A percentile compares a stretch with the other conserved stretches of the same genome.
These are phyloP conservation scores for Ogataea naganishii DNA, from an alignment of 805 yeast species.

Conservation along the genomic window DNA sequence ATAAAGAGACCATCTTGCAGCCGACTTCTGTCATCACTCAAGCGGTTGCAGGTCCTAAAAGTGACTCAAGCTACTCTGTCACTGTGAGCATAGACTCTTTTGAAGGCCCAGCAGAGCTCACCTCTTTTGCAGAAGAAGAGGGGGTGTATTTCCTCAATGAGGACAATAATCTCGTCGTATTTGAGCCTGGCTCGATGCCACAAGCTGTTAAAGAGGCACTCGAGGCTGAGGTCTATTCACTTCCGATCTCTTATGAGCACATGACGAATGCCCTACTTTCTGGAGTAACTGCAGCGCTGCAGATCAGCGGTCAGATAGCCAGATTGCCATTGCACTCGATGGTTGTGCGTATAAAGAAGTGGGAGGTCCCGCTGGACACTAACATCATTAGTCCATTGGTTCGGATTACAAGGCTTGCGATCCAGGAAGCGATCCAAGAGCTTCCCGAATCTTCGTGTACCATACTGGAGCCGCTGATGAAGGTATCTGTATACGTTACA, in stretches of 20 bases:
- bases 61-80: constrained; percentile 15
- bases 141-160: constrained; percentile 29
- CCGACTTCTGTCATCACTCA: constrained; percentile 16
- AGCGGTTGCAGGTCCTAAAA: constrained; percentile 6
- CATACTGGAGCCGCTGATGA: constrained; percentile 84
- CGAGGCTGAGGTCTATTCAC: constrained; percentile 33
- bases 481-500: constrained; percentile 53
- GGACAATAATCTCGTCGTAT: constrained; percentile 39
- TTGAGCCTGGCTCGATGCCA: constrained; percentile 23
- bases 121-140: constrained; percentile 25
- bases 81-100: constrained; percentile 21
- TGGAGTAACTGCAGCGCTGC: constrained; percentile 54
- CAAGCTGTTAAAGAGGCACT: constrained; percentile 13
- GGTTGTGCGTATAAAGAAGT: constrained; percentile 40
- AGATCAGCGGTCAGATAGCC: constrained; percentile 57
- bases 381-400: constrained; percentile 30
- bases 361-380: constrained; percentile 47
- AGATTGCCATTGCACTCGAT: constrained; percentile 53
- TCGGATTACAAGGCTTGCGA: constrained; percentile 35
- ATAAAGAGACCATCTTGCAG: constrained; percentile 55
- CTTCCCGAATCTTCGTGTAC: constrained; percentile 29
- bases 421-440: constrained; percentile 27
- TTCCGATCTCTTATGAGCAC: constrained; percentile 34
- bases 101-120: constrained; percentile 23
- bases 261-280: constrained; percentile 47